Base-by-base conservation (phyloP, 306 rosid species). In the Malus orientalis region DNA sequence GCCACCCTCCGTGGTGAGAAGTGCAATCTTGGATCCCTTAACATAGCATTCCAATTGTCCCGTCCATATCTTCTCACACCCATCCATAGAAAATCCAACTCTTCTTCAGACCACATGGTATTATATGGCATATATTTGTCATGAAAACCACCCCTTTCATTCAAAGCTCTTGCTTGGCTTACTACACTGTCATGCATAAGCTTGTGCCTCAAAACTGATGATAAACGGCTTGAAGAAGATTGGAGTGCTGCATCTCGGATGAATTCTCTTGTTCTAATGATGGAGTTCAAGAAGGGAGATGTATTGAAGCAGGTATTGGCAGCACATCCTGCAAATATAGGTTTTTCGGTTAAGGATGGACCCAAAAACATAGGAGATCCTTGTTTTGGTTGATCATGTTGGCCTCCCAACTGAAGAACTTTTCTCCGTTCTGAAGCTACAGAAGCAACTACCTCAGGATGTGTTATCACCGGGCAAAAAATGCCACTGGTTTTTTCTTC, bases 1-100 rank as follows among this genome's bases (percentile, higher is more conserved):
- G 88, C 87, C 65, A 14, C 71, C 83, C 84, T 86, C 71, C 83
- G 69, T 63, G 88, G 76, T 18, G 87, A 86, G 79, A 90, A 90
- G 67, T 77, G 85, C 78, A 90, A 73, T 74, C 86, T 85, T 23
- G 88, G 91, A 80, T 90, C 96, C 81, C 83, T 86, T 61, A 90
- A 71, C 85, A 90, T 88, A 38, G 91, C 88, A 71, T 78, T 85
- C 96, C 92, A 90, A 75, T 88, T 88, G 70, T 84, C 88, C 85
- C 81, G 76, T 70, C 92, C 89, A 62, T 86, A 85, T 80, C 91
- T 88, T 76, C 96, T 88, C 74, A 90, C 88, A 68, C 96, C 96
- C 69, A 90, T 84, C 96, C 96, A 90, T 19, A 88, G 84, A 82
- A 64, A 86, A 86, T 90, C 96, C 80, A 90, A 79, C 85, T 90